These are phyloP conservation scores for Mrakia gelida DNA, from an alignment of 768 basidiomycete species.

Conservation along the genomic window DNA sequence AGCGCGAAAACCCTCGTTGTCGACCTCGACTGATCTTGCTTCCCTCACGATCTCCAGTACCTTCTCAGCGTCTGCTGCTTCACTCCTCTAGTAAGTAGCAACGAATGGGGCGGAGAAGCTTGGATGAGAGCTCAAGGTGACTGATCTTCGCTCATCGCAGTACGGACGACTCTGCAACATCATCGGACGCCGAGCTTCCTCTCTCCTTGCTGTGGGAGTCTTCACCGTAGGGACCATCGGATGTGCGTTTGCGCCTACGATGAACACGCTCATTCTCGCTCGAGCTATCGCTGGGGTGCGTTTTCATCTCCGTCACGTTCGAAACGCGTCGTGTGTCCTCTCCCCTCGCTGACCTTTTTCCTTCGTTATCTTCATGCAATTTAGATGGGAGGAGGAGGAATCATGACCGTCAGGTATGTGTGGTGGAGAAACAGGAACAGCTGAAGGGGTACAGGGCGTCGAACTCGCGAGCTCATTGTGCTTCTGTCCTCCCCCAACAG, in stretches of 20 bases:
- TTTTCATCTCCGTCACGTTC: too few species aligned
- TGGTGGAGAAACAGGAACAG: background rate
- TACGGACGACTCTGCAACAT: slow-evolving; percentile 44
- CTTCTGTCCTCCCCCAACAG: background rate
- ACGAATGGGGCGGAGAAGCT: too few species aligned
- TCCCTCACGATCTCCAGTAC: background rate
- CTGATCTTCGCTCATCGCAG: background rate
- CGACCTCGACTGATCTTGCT: background rate
- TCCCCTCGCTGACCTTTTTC: too few species aligned
- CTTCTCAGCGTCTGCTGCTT: slow-evolving; percentile 8
- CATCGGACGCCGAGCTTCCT: slow-evolving; percentile 68
- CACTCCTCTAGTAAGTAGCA: background rate
- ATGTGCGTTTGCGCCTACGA: slow-evolving; percentile 54
- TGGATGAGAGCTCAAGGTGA: background rate
- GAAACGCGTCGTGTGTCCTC: too few species aligned
- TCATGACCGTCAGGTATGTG: slow-evolving; percentile 13
- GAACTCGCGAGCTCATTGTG: background rate
- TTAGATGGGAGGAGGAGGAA: slow-evolving; percentile 72
- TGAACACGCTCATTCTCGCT: slow-evolving; percentile 15
- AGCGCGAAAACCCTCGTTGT: background rate
- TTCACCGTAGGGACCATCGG: slow-evolving; percentile 75
- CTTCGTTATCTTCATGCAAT: too few species aligned
- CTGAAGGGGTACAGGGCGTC: too few species aligned
- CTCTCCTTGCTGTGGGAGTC: slow-evolving; percentile 73
- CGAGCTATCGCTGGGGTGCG: slow-evolving; percentile 68